phyloP scores from a whole-genome alignment of 2,329 filamentous ascomycete species.

The Alternaria sp. region DNA sequence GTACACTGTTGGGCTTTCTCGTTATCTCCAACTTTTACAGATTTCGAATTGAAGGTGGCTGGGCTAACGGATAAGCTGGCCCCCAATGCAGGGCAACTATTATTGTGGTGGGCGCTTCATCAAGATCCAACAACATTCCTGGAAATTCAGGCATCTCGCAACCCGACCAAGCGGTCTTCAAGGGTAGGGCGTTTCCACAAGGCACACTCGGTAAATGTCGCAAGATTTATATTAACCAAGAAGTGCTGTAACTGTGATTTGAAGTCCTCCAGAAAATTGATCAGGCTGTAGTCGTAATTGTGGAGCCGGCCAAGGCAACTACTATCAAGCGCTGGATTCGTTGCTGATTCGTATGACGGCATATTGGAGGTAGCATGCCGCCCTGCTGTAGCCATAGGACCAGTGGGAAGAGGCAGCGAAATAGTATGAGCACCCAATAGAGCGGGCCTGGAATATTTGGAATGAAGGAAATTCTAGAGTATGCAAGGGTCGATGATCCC shows the following conservation, averaged over 20 bases:
- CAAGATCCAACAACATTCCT: constrained; percentile 3
- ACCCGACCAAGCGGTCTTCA: neutral
- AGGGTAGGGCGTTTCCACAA: neutral
- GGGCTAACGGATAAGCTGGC: constrained; percentile 7
- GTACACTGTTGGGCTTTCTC: no score
- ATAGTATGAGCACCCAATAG: neutral
- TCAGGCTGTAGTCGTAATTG: neutral
- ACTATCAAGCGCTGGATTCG: neutral
- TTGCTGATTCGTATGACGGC: constrained; percentile 1
- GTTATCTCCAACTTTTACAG: no score
- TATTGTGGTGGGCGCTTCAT: constrained; percentile 6
- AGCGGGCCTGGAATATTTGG: neutral
- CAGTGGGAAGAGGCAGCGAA: neutral
- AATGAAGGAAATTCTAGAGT: neutral
- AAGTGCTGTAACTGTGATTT: neutral
- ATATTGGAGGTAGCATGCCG: neutral
- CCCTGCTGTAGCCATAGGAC: neutral
- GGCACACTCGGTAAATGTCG: neutral
- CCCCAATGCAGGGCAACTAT: constrained; percentile 20
- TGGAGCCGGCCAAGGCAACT: neutral
- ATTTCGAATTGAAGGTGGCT: neutral
- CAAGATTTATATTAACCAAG: neutral
- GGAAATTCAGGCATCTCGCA: neutral
- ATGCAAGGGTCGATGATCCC: neutral
- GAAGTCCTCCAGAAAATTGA: neutral